A percentile compares a stretch with the other conserved stretches of the same genome.
Evolutionary conservation across 2,329 filamentous ascomycete genomes (phyloP).

Genomic region (Cladosporium sp.): DNA sequence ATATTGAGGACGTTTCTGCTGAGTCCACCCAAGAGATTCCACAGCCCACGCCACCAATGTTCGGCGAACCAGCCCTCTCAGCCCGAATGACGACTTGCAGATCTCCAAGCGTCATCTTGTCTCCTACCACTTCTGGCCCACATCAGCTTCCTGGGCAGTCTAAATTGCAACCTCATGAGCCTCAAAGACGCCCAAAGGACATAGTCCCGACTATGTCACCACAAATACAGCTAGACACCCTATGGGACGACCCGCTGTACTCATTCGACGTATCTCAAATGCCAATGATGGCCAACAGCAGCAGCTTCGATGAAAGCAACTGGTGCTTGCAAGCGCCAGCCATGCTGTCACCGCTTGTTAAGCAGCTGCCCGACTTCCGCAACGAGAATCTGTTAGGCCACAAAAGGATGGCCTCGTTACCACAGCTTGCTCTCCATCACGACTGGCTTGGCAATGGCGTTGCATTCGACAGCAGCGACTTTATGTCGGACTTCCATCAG

Average conservation of each 20-base stretch:
- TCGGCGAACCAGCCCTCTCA: neutral
- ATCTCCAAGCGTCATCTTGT: neutral
- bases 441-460: neutral
- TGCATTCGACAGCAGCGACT: neutral
- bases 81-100: neutral
- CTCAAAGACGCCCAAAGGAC: neutral
- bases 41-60: neutral
- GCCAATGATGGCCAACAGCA: neutral
- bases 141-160: neutral
- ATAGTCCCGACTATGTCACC: neutral
- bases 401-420: conserved; percentile 24
- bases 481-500: neutral
- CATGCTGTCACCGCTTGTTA: neutral
- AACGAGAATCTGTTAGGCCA: neutral
- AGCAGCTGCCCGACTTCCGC: neutral
- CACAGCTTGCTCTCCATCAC: neutral
- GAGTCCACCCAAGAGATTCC: neutral
- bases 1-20: neutral
- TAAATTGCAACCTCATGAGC: neutral
- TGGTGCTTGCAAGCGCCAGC: neutral
- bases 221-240: neutral
- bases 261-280: neutral
- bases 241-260: neutral
- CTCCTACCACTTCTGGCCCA: neutral
- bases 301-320: neutral